Base-by-base conservation (phyloP, 305 asterid species). In the Fraxinus velutina region DNA sequence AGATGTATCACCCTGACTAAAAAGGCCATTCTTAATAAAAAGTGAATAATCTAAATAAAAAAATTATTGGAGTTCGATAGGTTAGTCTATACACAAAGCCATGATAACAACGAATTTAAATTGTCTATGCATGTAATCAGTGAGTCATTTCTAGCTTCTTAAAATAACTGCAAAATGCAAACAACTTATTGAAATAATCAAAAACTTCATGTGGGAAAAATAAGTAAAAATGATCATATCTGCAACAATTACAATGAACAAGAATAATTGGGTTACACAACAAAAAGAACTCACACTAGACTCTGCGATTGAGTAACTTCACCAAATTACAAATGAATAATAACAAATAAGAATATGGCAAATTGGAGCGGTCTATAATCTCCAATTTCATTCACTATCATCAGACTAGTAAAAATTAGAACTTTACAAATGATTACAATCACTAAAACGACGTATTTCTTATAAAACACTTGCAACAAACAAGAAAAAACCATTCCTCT, bases 331-430 rank as follows among this genome's bases (percentile, higher is more conserved):
- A 83, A 87, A 80, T 81, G 39, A 68, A 68, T 68, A 68, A 27
- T 10, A 88, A 85, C 87, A 88, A 64, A 64, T 27, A 24, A 91
- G 90, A 90, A 90, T 86, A 85, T 77, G 86, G 87, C 85, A 80
- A 50, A 88, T 79, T 79, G 80, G 83, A 84, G 85, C 52, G 36
- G 76, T 80, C 80, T 85, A 85, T 85, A 85, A 84, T 79, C 55
- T 66, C 86, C 88, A 88, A 85, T 55, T 78, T 70, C 70, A 37
- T 84, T 86, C 39, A 89, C 87, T 89, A 85, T 88, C 74, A 89
- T 89, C 93, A 87, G 84, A 91, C 92, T 88, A 93, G 75, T 33
- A 83, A 88, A 82, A 79, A 80, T 84, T 84, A 89, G 83, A 91
- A 78, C 93, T 90, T 89, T 94, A 94, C 97, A 91, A 78, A 81